Evolutionary conservation across 331 rosid genomes (phyloP).

Genomic region (Stylosanthes scabra): DNA sequence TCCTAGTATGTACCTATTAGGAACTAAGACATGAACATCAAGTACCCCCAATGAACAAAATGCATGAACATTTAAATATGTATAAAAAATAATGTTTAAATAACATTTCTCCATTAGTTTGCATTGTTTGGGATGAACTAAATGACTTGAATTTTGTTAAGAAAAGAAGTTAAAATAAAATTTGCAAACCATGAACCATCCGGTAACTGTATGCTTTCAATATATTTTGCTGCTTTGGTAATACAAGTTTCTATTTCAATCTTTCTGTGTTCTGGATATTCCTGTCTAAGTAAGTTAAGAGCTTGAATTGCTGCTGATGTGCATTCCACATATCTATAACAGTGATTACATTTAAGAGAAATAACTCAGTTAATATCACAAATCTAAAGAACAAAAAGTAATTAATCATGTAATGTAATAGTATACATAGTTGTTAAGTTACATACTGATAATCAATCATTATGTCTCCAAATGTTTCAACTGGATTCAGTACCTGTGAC

Average conservation of each 20-base stretch:
- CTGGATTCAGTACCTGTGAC: slow-evolving; percentile 65
- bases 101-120: background rate
- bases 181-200: slow-evolving; percentile 74
- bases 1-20: too few relatives aligned
- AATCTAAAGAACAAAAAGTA: background rate
- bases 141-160: background rate
- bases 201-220: slow-evolving; percentile 53
- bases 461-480: slow-evolving; percentile 68
- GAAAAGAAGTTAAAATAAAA: background rate
- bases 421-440: background rate
- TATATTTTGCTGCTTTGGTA: slow-evolving; percentile 51
- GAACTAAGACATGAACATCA: too few relatives aligned
- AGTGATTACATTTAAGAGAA: background rate
- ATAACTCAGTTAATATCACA: background rate
- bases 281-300: slow-evolving; percentile 54
- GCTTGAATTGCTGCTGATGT: slow-evolving; percentile 69
- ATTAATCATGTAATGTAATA: background rate
- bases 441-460: slow-evolving; percentile 78
- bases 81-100: too few relatives aligned
- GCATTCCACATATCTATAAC: slow-evolving; percentile 68
- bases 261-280: slow-evolving; percentile 45
- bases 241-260: slow-evolving; percentile 62
- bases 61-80: too few relatives aligned
- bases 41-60: too few relatives aligned
- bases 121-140: background rate